Percentiles rank a stretch among this genome's conserved stretches.
Evolutionary conservation across 1,284 basidiomycete genomes (phyloP).

Genomic region (Ustilago nuda): DNA sequence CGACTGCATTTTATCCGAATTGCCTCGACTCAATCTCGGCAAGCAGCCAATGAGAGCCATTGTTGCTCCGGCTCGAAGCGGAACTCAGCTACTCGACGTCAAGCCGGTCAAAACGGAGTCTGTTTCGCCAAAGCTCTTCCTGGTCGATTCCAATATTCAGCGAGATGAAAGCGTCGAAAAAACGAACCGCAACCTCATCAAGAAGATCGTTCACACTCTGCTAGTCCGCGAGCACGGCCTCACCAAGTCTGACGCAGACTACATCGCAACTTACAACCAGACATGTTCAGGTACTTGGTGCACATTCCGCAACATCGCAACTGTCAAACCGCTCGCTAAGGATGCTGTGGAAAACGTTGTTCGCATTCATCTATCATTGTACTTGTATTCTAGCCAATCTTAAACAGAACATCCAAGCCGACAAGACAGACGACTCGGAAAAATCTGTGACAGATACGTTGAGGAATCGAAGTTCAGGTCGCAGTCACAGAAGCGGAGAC

Average conservation of each 20-base stretch:
- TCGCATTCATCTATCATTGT: constrained; percentile 46
- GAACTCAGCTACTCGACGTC: constrained; percentile 28
- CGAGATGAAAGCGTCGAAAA: constrained; percentile 32
- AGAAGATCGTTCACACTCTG: constrained; percentile 42
- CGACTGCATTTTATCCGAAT: constrained; percentile 40
- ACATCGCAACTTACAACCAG: constrained; percentile 54
- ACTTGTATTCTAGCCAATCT: constrained; percentile 32
- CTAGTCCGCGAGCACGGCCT: constrained; percentile 35
- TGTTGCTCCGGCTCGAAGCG: constrained; percentile 3
- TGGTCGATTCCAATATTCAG: constrained; percentile 3
- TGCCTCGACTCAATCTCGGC: constrained; percentile 44
- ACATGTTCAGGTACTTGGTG: constrained; percentile 57
- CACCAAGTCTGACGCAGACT: constrained; percentile 45
- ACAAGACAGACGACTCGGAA: not conserved
- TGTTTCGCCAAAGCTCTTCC: constrained; percentile 36
- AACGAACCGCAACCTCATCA: constrained; percentile 42
- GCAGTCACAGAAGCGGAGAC: constrained; percentile 7
- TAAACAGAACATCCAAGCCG: not conserved
- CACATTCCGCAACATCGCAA: constrained; percentile 42
- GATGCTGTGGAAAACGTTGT: constrained; percentile 38
- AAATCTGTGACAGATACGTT: not conserved
- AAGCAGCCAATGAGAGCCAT: constrained; percentile 31
- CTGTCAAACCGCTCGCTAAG: constrained; percentile 23
- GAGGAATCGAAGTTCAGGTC: constrained; percentile 3
- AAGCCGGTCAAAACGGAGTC: constrained; percentile 29